Conservation (phyloP, 208 protist genomes). For the Leishmania martiniquensis region DNA sequence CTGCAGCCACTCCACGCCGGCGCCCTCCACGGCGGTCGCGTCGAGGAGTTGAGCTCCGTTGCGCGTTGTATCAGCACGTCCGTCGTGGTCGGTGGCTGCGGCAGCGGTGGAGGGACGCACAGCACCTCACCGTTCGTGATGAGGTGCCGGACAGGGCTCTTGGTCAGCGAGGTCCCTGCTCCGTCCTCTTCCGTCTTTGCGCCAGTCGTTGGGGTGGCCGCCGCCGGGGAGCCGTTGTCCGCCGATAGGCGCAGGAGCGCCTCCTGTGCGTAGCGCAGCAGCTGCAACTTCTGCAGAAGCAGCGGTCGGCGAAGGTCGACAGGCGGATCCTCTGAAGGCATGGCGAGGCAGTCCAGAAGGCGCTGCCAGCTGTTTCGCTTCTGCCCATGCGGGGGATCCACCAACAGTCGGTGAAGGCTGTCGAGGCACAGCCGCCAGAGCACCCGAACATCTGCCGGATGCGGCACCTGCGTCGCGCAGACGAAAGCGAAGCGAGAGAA, state of each 20-base stretch:
- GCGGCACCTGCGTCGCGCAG: slow-evolving; percentile 36
- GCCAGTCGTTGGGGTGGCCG: neutral
- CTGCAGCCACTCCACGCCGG: slow-evolving; percentile 47
- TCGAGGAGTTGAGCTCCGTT: slow-evolving; percentile 49
- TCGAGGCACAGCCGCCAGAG: slow-evolving; percentile 55
- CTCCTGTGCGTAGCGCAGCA: slow-evolving; percentile 62
- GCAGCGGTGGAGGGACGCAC: slow-evolving; percentile 55
- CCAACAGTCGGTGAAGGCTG: slow-evolving; percentile 30
- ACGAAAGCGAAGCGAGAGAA: slow-evolving; percentile 68
- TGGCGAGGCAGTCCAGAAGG: slow-evolving; percentile 44
- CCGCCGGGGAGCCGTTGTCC: neutral
- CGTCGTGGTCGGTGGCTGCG: slow-evolving; percentile 57
- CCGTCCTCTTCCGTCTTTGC: neutral
- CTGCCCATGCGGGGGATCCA: slow-evolving; percentile 3
- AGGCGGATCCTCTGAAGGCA: slow-evolving; percentile 32
- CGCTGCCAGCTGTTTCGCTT: slow-evolving; percentile 15
- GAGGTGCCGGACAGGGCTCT: slow-evolving; percentile 21
- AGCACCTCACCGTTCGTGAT: slow-evolving; percentile 73
- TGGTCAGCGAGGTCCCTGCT: neutral
- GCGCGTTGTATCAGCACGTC: slow-evolving; percentile 67
- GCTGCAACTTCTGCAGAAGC: slow-evolving; percentile 83
- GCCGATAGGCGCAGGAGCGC: slow-evolving; percentile 29
- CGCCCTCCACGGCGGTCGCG: slow-evolving; percentile 33
- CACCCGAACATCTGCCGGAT: slow-evolving; percentile 34
- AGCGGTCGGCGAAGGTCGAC: slow-evolving; percentile 53